These are phyloP conservation scores for Metrosideros polymorpha DNA, from an alignment of 441 rosid species.

Conservation along the genomic window DNA sequence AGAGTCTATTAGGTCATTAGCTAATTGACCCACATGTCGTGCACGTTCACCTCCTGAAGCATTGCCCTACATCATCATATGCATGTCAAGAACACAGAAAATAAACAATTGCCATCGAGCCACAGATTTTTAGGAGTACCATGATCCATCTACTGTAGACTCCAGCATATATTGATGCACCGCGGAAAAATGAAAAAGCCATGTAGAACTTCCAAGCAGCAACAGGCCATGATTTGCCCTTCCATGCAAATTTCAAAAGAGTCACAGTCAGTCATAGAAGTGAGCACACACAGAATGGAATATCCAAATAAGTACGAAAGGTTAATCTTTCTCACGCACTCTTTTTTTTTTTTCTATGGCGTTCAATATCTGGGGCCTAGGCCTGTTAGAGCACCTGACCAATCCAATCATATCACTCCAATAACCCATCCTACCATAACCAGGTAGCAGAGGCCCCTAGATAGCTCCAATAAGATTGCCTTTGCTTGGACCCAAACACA, in stretches of 20 bases:
- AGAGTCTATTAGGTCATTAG: constrained; percentile 50
- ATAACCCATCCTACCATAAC: no score
- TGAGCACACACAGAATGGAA: neutral
- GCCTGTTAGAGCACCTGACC: neutral
- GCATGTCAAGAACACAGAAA: neutral
- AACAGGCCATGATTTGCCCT: constrained; percentile 92
- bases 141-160: constrained; percentile 76
- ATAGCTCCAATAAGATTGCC: neutral
- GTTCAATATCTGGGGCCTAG: neutral
- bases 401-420: neutral
- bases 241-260: constrained; percentile 16
- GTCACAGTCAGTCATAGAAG: neutral
- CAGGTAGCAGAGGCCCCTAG: no score
- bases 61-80: constrained; percentile 53
- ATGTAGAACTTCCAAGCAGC: constrained; percentile 84
- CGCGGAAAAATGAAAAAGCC: constrained; percentile 82
- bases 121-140: constrained; percentile 33
- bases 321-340: neutral
- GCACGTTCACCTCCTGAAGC: constrained; percentile 96
- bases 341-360: neutral
- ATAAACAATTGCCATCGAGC: neutral
- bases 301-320: neutral
- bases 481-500: neutral
- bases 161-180: constrained; percentile 72
- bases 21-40: constrained; percentile 37